phyloP scores from a whole-genome alignment of 108 stramenopile species.

The Cyclotella baltica region DNA sequence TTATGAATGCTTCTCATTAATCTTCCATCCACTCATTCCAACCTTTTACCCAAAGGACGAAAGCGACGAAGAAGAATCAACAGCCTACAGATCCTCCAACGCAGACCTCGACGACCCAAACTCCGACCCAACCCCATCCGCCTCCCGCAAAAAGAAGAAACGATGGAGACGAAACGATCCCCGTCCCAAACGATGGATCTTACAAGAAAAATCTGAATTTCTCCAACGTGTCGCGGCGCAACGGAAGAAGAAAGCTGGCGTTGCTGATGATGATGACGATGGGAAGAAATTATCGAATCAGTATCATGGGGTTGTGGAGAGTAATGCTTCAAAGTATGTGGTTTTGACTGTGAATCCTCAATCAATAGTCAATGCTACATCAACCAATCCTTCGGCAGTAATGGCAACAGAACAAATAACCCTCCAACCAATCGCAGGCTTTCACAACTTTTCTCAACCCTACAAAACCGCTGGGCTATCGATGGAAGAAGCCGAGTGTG shows the following conservation, averaged over 20 bases:
- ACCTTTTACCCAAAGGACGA: constrained; percentile 57
- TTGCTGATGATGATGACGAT: neutral
- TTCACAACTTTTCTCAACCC: constrained; percentile 80
- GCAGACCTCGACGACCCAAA: constrained; percentile 8
- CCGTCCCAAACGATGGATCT: constrained; percentile 78
- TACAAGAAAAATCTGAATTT: constrained; percentile 83
- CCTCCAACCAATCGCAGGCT: constrained; percentile 65
- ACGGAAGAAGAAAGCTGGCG: constrained; percentile 24
- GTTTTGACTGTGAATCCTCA: constrained; percentile 50
- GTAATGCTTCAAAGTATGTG: constrained; percentile 77
- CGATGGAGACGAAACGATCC: constrained; percentile 73
- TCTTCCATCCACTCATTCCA: neutral
- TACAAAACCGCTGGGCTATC: constrained; percentile 65
- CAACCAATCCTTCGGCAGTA: constrained; percentile 3
- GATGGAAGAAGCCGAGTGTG: constrained; percentile 82
- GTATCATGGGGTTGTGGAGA: constrained; percentile 82
- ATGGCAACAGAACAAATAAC: constrained; percentile 55
- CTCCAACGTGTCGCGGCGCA: constrained; percentile 70
- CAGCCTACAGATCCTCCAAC: constrained; percentile 31
- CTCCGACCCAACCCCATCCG: constrained; percentile 11
- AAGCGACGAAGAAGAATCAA: constrained; percentile 55
- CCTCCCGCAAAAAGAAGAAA: constrained; percentile 54
- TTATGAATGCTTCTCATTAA: too few species aligned
- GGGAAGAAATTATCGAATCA: constrained; percentile 53
- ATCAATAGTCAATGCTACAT: constrained; percentile 10